These are phyloP conservation scores for Acanthochlamys bracteata DNA, from an alignment of 106 monocot genomes.

Conservation along the genomic window DNA sequence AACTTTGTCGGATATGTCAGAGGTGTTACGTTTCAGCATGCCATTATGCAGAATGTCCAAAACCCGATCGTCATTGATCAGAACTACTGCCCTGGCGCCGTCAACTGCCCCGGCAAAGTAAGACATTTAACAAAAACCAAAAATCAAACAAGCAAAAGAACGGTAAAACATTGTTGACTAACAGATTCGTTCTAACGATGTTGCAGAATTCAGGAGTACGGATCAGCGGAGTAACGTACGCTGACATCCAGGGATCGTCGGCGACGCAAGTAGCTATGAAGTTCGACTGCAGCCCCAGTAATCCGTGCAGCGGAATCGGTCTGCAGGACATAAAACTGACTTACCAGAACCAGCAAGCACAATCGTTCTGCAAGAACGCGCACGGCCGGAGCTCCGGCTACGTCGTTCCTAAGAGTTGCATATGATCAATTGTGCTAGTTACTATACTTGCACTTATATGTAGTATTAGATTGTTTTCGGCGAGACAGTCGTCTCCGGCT, in stretches of 20 bases:
- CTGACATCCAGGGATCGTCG: conserved; percentile 14
- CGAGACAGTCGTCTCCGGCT: not conserved
- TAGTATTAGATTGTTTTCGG: too few species aligned
- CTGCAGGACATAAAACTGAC: conserved; percentile 21
- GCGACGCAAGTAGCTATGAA: conserved; percentile 21
- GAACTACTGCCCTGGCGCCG: conserved; percentile 9
- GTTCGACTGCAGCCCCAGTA: conserved; percentile 21
- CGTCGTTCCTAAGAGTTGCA: conserved; percentile 9
- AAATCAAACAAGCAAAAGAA: too few species aligned
- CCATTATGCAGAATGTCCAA: conserved; percentile 2
- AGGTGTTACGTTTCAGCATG: conserved; percentile 5
- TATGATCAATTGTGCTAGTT: not conserved
- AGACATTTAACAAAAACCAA: not conserved
- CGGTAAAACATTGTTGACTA: too few species aligned
- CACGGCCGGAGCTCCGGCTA: conserved; percentile 6
- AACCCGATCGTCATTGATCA: conserved; percentile 8
- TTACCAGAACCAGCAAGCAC: conserved; percentile 11
- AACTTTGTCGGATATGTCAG: not conserved
- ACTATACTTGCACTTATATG: too few species aligned
- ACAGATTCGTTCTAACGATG: too few species aligned
- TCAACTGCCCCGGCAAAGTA: conserved; percentile 1
- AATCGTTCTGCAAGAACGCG: conserved; percentile 16
- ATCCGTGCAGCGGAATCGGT: conserved; percentile 20
- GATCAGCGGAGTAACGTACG: conserved; percentile 12
- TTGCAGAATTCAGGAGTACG: conserved; percentile 13